Base-by-base conservation (phyloP, 225 moss, liverwort and hornwort genomes). In the Lunularia cruciata region DNA sequence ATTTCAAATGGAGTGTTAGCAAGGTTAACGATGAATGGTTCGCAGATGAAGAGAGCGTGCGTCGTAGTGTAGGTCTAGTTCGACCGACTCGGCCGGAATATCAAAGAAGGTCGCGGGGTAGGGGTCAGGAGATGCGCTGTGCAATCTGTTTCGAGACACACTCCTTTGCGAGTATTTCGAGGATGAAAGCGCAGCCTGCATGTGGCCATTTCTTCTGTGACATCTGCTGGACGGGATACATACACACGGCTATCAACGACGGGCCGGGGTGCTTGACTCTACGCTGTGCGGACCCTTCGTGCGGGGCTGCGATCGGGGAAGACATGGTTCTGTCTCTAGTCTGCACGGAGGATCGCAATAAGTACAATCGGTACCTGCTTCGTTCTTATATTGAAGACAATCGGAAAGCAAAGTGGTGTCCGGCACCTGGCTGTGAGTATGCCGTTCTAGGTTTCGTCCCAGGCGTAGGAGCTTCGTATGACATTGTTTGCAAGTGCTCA, bases 1-100 rank as follows among this genome's bases (percentile, higher is more conserved):
- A 82, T 70, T 96, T 92, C 46, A 96, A 96, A 56, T 96, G 96
- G 96, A 90, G 90, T 76, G 92, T 96, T 22, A 92, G 87, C 76
- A 96, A 90, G 83, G 96, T 96, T 33, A 96, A 89, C 52, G 92
- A 96, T 62, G 96, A 96, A 77, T 96, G 96, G 96, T 96, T 89
- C 70, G 85, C 89, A 23, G 92, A 96, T 48, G 96, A 96, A 67
- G 96, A 92, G 30, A 81, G 89, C 54, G 92, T 96, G 40, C 88
- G 96, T 1, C 67, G 76, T 60, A 84, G 74, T 34, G 92, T 96
- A 72, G 92, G 96, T 20, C 83, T 92, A 47, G 70, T 91, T 14
- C 75, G 68, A 69, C 84, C 81, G 49, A 76, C 55, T 27, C 77
- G 76, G 9, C 77, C 62, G 48, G 83, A 82, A 27, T 51, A 67